These are phyloP conservation scores for Pyrus bretschneideri DNA, from an alignment of 306 rosid species.

Conservation along the genomic window DNA sequence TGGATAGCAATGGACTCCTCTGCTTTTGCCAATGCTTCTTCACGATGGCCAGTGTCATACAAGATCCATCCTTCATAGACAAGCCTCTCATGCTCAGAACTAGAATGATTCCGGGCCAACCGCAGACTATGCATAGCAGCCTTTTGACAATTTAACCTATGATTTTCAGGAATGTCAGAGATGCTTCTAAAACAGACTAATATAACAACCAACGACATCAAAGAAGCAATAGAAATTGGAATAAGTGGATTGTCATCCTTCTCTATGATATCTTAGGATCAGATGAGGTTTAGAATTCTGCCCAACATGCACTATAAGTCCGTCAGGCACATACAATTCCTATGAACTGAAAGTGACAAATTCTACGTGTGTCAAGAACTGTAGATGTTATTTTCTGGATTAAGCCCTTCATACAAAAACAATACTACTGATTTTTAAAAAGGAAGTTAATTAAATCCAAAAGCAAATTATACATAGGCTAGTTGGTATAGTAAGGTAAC, in stretches of 20 bases:
- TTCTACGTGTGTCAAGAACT: neutral
- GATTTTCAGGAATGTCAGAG: slow-evolving; percentile 11
- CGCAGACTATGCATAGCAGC: slow-evolving; percentile 85
- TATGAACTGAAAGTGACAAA: neutral
- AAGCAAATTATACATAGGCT: neutral
- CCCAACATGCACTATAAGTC: neutral
- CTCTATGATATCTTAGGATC: neutral
- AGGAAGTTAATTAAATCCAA: neutral
- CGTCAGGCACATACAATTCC: neutral
- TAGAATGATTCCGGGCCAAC: slow-evolving; percentile 69
- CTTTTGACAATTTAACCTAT: slow-evolving; percentile 80
- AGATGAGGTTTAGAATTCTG: neutral
- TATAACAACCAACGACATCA: neutral
- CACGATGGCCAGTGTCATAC: slow-evolving; percentile 89
- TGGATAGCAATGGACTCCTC: slow-evolving; percentile 74
- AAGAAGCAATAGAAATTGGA: neutral
- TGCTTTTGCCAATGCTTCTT: slow-evolving; percentile 80
- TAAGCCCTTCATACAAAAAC: neutral
- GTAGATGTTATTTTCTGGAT: neutral
- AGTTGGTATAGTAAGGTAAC: neutral
- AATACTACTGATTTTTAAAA: neutral
- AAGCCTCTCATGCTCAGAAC: slow-evolving; percentile 71
- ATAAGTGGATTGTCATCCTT: neutral
- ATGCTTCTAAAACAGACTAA: neutral
- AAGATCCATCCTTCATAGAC: slow-evolving; percentile 94